A percentile compares a stretch with the other conserved stretches of the same genome.
Evolutionary conservation across 2,329 filamentous ascomycete species (phyloP).

Genomic region (Zymoseptoria pseudotritici): DNA sequence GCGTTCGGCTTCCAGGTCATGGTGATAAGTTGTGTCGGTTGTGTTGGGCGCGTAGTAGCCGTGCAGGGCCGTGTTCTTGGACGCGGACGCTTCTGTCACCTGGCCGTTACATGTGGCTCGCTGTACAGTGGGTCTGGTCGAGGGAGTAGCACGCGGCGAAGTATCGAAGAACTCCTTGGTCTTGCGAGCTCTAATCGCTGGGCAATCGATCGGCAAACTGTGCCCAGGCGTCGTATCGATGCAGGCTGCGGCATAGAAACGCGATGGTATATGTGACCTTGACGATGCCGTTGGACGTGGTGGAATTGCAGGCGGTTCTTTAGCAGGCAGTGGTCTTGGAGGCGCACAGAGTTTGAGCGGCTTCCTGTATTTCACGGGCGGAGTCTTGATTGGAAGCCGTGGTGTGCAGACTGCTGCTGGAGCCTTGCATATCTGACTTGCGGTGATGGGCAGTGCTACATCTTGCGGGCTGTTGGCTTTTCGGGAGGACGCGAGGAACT

Average conservation of each 20-base stretch:
- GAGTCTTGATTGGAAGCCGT: background rate
- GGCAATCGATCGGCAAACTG: background rate
- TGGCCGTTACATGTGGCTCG: slow-evolving; percentile 1
- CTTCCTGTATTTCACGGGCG: background rate
- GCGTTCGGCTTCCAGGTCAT: slow-evolving; percentile 3
- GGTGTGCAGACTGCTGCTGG: background rate
- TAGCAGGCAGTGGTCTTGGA: background rate
- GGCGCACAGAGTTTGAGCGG: background rate
- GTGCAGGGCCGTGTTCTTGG: background rate
- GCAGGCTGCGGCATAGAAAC: background rate
- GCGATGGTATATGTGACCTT: background rate
- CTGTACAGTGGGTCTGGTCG: background rate
- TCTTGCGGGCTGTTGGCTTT: background rate
- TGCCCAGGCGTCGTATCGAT: background rate
- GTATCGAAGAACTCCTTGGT: background rate
- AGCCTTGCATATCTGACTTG: background rate
- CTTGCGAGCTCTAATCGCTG: background rate
- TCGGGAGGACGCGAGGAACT: background rate
- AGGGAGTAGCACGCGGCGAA: background rate
- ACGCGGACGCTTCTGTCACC: background rate
- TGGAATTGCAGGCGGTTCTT: background rate
- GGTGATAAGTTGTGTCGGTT: background rate
- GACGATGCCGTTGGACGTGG: background rate
- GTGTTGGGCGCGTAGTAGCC: background rate
- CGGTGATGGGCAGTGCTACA: background rate